Evolutionary conservation across 78 protist species (phyloP), one percentile per base, ranked within the genome.

Genomic region (Mantamonas sphyraenae): DNA sequence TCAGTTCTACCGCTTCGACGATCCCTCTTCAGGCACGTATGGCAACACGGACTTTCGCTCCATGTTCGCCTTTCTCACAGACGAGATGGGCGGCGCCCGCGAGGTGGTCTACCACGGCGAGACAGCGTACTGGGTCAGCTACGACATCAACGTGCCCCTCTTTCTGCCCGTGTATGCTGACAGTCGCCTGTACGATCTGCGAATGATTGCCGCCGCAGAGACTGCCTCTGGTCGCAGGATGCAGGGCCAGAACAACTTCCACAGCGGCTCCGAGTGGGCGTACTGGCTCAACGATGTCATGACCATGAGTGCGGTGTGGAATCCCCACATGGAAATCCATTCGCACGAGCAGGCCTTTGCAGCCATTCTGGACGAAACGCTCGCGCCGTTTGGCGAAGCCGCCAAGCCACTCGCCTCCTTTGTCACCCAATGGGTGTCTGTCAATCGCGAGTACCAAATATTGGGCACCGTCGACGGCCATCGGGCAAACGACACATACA

Each of bases 251-350:
- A 62, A 2, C 24, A 31, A n/a, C 42, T 62, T 62, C 28, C 31
- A 62, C n/a, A 31, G 42, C 19, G 66, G 66, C 28, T 62, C 42
- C 42, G 66, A 62, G 66, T 62, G 66, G 66, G 66, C 35, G 31
- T 62, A 62, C 47, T 62, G 66, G 66, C n/a, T 62, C 33, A 20
- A 51, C 58, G 9, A 51, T 9, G 58, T 51, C 2, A 31, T 51
- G 20, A 31, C 31, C 30, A 31, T 31, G 20, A 26, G 58, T 9
- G 58, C 58, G 28, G 43, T 10, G 14, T 62, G 4, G 19, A 8
- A 62, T 10, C 66, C 66, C 20, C 35, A 3, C 20, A 24, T 37
- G 24, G 42, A 62, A 24, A 7, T 20, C 7, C 19, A 2, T 28
- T 10, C 42, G 20, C 19, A 24, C 8, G 10, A 19, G 14, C 24